Conservation (phyloP, 495 filamentous ascomycete species). For the Lasiosphaeria hispida region DNA sequence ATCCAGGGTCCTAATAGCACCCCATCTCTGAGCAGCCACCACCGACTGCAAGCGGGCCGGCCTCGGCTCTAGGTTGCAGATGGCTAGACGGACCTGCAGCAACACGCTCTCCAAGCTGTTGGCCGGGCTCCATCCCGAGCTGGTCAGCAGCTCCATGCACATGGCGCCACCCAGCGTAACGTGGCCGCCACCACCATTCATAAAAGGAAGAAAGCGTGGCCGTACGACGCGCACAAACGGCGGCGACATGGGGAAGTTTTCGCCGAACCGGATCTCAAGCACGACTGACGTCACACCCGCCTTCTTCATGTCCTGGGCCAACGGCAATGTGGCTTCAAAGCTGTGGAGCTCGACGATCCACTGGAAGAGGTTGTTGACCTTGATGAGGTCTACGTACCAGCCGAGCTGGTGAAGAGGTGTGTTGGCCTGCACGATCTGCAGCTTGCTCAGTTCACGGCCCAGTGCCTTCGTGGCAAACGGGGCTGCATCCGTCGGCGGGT, state of each 20-base stretch:
- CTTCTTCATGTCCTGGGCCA: constrained; percentile 72
- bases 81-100: constrained; percentile 76
- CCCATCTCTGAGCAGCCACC: background rate
- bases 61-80: constrained; percentile 64
- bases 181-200: constrained; percentile 77
- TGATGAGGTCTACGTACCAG: constrained; percentile 72
- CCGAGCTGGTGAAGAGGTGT: constrained; percentile 69
- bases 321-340: constrained; percentile 65
- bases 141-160: constrained; percentile 90
- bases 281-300: constrained; percentile 63
- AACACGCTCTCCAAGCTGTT: constrained; percentile 76
- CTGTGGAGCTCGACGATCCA: constrained; percentile 92
- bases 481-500: constrained; percentile 68
- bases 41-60: constrained; percentile 61
- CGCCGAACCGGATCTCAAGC: constrained; percentile 75
- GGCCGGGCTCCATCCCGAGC: constrained; percentile 74
- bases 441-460: constrained; percentile 56
- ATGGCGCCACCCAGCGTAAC: constrained; percentile 84
- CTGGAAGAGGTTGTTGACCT: constrained; percentile 71
- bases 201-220: constrained; percentile 73
- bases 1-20: constrained; percentile 28
- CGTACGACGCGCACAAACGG: constrained; percentile 85
- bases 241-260: constrained; percentile 71
- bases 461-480: constrained; percentile 59
- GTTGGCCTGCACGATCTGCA: constrained; percentile 59